A percentile compares a stretch with the other conserved stretches of the same genome.
These are phyloP conservation scores for Stachybotrys chartarum DNA, from an alignment of 2,329 filamentous ascomycete genomes.

Conservation along the genomic window DNA sequence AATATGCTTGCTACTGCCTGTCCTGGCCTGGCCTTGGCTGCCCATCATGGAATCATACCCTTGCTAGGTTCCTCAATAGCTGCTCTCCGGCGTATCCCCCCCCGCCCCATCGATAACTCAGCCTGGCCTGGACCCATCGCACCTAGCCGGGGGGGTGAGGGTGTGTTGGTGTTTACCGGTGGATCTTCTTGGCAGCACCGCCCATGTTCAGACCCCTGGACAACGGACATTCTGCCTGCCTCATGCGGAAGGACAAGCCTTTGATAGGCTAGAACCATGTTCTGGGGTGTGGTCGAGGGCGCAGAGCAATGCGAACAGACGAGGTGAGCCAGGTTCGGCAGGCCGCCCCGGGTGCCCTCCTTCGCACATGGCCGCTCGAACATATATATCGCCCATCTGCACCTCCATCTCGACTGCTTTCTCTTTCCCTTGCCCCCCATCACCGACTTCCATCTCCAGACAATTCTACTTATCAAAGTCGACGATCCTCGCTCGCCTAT, in stretches of 20 bases:
- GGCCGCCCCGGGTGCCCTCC: too few relatives aligned
- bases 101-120: neutral
- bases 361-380: neutral
- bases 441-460: slow-evolving; percentile 2
- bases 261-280: slow-evolving; percentile 18
- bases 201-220: slow-evolving; percentile 4
- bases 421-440: slow-evolving; percentile 3
- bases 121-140: neutral
- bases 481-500: slow-evolving; percentile 2
- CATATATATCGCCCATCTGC: slow-evolving; percentile 4
- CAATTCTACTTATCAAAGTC: slow-evolving; percentile 2
- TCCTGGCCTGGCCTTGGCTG: neutral
- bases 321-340: neutral
- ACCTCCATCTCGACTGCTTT: slow-evolving; percentile 1
- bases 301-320: neutral
- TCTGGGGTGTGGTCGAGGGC: neutral
- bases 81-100: neutral
- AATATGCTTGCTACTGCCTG: neutral
- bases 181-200: neutral
- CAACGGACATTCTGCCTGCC: slow-evolving; percentile 13
- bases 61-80: neutral
- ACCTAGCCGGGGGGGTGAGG: neutral
- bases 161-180: neutral
- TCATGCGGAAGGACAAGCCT: slow-evolving; percentile 15
- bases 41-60: neutral